Base-by-base conservation (phyloP, 768 basidiomycete genomes). In the Lepiota venenata region DNA sequence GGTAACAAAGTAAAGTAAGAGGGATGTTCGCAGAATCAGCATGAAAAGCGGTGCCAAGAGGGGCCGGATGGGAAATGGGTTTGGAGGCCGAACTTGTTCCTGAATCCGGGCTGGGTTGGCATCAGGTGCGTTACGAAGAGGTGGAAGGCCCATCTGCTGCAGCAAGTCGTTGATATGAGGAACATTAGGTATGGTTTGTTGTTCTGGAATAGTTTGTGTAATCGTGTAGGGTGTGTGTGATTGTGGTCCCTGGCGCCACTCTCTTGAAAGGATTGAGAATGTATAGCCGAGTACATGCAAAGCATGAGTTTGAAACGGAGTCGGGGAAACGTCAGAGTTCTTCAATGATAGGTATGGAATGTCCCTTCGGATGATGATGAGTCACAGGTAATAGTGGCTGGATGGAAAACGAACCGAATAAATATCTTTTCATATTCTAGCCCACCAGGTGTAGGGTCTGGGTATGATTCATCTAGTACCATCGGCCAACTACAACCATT, bases 1-100 rank as follows among this genome's bases (percentile, higher is more conserved):
- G 3, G 85, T 84, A 61, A 91, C 84, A 66, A 91, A 88, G 67
- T 90, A 91, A 2, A 91, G 73, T 25, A 91, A 71, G 11, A 91
- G 73, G 11, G 80, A 60, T 3, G 84, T 87, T 50, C 88, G 84
- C 61, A 90, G 74, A 6, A 80, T 52, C n/a, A 90, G 76, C 76
- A 90, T 78, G 50, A 84, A 60, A 12, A 89, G 64, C 0, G 88
- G 85, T n/a, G 81, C 75, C 39, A 90, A 61, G 4, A 90, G 73
- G 4, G 86, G 85, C 27, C 88, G 83, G 20, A 89, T 52, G 4
- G 84, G 84, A 12, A 85, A 62, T 55, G 78, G 76, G 39, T 66
- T 69, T 12, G 66, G 56, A 36, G 63, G 59, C 21, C 62, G 62
- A 60, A 75, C 63, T 27, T 52, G 60, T 27, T 65, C 60, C 50